A percentile compares a stretch with the other conserved stretches of the same genome.
phyloP scores from a whole-genome alignment of 768 basidiomycete genomes.

The Russula compacta region DNA sequence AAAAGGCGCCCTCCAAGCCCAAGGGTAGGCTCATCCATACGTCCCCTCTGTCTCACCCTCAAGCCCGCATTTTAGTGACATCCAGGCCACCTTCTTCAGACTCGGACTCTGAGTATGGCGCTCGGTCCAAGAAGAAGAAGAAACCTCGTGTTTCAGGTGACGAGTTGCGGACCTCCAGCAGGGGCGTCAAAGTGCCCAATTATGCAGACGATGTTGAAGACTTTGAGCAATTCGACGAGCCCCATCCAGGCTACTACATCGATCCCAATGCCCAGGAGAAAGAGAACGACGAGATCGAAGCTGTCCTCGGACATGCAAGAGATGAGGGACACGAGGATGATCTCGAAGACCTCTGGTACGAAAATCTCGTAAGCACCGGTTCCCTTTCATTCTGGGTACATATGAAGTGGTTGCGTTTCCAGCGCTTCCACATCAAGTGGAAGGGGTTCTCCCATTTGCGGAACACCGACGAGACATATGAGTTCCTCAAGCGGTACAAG shows the following conservation, averaged over 20 bases:
- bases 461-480: conserved; percentile 98
- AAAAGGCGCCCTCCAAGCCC: conserved; percentile 50
- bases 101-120: conserved; percentile 82
- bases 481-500: conserved; percentile 90
- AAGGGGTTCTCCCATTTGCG: conserved; percentile 96
- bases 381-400: conserved; percentile 10
- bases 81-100: conserved; percentile 56
- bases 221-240: conserved; percentile 72
- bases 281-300: conserved; percentile 86
- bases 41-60: conserved; percentile 11
- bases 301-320: conserved; percentile 77
- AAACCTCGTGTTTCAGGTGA: conserved; percentile 45
- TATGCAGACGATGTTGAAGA: conserved; percentile 64
- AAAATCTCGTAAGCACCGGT: conserved; percentile 58
- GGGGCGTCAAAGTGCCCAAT: conserved; percentile 74
- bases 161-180: conserved; percentile 68
- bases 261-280: conserved; percentile 41
- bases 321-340: conserved; percentile 76
- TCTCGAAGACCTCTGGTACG: conserved; percentile 72
- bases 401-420: conserved; percentile 19
- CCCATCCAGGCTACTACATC: conserved; percentile 44
- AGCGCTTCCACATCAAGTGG: conserved; percentile 99
- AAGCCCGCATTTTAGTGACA: conserved; percentile 27
- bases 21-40: conserved; percentile 39
- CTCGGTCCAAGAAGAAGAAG: conserved; percentile 83